A percentile compares a stretch with the other conserved stretches of the same genome.
phyloP scores from a whole-genome alignment of 1,139 yeast genomes.

The Debaryomycetaceae sp. region DNA sequence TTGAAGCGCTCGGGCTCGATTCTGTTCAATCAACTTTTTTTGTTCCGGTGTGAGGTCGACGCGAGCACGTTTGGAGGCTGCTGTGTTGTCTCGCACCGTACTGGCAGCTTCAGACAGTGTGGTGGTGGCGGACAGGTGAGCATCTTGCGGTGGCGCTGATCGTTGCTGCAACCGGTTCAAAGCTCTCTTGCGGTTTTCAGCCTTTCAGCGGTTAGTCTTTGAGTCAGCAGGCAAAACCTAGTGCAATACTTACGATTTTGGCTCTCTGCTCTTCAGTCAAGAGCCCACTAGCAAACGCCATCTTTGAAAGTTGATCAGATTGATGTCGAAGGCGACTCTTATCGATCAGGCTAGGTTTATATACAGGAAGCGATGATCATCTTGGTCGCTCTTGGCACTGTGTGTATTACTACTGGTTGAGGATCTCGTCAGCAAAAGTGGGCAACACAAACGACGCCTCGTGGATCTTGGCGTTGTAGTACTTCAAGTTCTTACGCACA shows the following conservation, averaged over 20 bases:
- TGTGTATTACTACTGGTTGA: no score
- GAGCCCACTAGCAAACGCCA: constrained; percentile 20
- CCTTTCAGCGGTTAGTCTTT: constrained; percentile 30
- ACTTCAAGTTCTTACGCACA: constrained; percentile 64
- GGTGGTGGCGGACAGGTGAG: constrained; percentile 10
- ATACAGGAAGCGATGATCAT: constrained; percentile 1
- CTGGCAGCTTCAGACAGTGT: constrained; percentile 11
- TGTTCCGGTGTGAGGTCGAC: constrained; percentile 50
- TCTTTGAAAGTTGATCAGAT: constrained; percentile 5
- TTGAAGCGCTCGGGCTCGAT: constrained; percentile 56
- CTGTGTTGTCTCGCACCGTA: no score
- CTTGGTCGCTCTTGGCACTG: no score
- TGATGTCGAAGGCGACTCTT: not conserved
- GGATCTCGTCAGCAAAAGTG: constrained; percentile 63
- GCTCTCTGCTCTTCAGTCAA: constrained; percentile 24
- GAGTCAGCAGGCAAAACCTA: not conserved
- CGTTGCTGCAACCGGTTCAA: constrained; percentile 47
- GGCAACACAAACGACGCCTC: constrained; percentile 85
- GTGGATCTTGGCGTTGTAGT: constrained; percentile 78
- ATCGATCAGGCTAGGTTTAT: not conserved
- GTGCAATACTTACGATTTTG: constrained; percentile 21
- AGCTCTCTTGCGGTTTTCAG: constrained; percentile 56
- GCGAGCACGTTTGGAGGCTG: constrained; percentile 19
- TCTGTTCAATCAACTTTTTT: constrained; percentile 47
- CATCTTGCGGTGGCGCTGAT: constrained; percentile 8